Conservation (phyloP, 2,329 filamentous ascomycete genomes). For the Aspergillus sp. region DNA sequence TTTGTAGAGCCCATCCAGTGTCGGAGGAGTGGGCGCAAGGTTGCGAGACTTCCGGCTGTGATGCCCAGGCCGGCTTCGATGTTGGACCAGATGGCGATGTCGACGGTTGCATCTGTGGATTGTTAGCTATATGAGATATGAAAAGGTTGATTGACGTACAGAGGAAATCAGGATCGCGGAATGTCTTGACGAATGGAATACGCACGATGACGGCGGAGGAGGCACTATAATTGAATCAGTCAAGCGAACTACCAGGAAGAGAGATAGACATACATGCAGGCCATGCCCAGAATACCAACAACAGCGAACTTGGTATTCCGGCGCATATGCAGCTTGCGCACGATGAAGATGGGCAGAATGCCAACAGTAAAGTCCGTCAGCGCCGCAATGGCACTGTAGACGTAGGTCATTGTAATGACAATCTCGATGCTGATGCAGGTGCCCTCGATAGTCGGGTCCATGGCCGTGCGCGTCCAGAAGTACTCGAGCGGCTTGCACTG, state of each 20-base stretch:
- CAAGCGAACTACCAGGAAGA: not conserved
- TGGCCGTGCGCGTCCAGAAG: constrained; percentile 47
- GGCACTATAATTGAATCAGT: not conserved
- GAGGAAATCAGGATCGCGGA: constrained; percentile 35
- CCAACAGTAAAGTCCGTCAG: constrained; percentile 53
- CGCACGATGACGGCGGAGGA: constrained; percentile 40
- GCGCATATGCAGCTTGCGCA: constrained; percentile 6
- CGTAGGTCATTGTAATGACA: constrained; percentile 34
- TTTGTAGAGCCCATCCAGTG: constrained; percentile 3
- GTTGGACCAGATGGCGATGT: constrained; percentile 39
- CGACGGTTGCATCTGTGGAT: constrained; percentile 37
- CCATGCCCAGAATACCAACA: constrained; percentile 55
- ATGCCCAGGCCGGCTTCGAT: constrained; percentile 35
- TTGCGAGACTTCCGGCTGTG: constrained; percentile 46
- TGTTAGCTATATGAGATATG: not conserved
- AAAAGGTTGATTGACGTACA: constrained; percentile 18
- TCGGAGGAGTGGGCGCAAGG: constrained; percentile 45
- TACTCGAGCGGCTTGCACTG: constrained; percentile 53
- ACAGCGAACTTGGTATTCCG: constrained; percentile 25
- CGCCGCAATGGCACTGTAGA: constrained; percentile 34
- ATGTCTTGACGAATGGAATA: constrained; percentile 42
- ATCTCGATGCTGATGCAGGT: constrained; percentile 44
- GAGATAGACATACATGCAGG: constrained; percentile 44
- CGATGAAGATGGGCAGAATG: constrained; percentile 3
- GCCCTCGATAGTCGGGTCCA: constrained; percentile 30